Conservation (phyloP, 208 protist species). For the Trypanosoma theileri region DNA sequence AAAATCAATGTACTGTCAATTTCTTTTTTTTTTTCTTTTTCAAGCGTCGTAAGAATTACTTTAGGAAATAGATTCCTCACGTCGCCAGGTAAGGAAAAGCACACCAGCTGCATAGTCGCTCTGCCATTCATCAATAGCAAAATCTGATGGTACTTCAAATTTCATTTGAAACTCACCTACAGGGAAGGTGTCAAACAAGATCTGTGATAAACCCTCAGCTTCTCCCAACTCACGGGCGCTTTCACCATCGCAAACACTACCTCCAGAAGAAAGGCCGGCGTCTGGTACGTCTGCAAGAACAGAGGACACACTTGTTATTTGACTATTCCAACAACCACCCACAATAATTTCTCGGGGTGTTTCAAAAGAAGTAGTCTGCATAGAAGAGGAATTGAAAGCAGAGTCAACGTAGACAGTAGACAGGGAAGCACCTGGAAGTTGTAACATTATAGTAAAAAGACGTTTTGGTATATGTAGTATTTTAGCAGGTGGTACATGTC, state of each 20-base stretch:
- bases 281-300: background rate
- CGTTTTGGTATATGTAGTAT: conserved; percentile 19
- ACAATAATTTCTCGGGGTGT: conserved; percentile 18
- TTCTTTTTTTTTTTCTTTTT: too few relatives aligned
- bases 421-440: conserved; percentile 17
- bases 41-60: too few relatives aligned
- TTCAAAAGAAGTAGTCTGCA: background rate
- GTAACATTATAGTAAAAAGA: conserved; percentile 29
- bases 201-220: background rate
- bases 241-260: background rate
- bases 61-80: background rate
- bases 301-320: conserved; percentile 1
- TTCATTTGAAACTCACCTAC: conserved; percentile 23
- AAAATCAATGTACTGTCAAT: too few relatives aligned
- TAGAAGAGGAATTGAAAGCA: too few relatives aligned
- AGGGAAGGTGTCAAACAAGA: conserved; percentile 29
- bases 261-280: background rate
- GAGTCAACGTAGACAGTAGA: conserved; percentile 20
- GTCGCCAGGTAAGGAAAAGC: conserved; percentile 24
- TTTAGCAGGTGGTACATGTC: conserved; percentile 15
- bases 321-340: conserved; percentile 15
- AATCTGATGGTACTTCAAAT: conserved; percentile 27
- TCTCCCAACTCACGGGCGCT: background rate
- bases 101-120: conserved; percentile 21
- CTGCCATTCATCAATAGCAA: conserved; percentile 18